These are phyloP conservation scores for Verbena officinalis DNA, from an alignment of 257 asterid species.

Conservation along the genomic window DNA sequence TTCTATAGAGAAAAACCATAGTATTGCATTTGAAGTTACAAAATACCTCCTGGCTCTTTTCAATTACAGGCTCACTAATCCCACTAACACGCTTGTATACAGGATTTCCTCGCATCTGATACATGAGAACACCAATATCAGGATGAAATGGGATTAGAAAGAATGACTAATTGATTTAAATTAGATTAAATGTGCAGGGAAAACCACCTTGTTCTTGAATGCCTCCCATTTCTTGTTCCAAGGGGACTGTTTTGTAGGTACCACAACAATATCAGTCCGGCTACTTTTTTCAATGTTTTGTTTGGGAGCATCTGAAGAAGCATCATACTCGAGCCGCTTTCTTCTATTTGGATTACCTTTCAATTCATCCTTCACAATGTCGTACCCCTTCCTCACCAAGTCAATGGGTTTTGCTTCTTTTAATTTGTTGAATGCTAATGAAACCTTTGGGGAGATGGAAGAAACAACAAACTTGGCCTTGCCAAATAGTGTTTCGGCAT, in stretches of 20 bases:
- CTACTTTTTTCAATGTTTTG: constrained; percentile 68
- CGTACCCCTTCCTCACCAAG: constrained; percentile 76
- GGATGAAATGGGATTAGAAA: constrained; percentile 3
- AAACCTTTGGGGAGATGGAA: constrained; percentile 61
- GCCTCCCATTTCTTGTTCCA: constrained; percentile 89
- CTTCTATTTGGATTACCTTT: constrained; percentile 80
- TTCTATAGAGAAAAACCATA: constrained; percentile 6
- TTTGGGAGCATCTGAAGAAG: constrained; percentile 48
- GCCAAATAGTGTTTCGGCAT: constrained; percentile 61
- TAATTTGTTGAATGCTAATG: constrained; percentile 64
- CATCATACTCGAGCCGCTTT: constrained; percentile 72
- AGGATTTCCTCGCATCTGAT: constrained; percentile 80
- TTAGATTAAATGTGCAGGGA: constrained; percentile 3
- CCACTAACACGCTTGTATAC: constrained; percentile 70
- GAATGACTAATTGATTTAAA: constrained; percentile 1
- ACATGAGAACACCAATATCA: constrained; percentile 24
- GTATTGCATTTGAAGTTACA: constrained; percentile 14
- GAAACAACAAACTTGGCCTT: constrained; percentile 67
- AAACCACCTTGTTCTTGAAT: constrained; percentile 72
- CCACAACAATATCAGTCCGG: constrained; percentile 73
- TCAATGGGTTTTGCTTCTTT: constrained; percentile 87
- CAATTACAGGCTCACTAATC: constrained; percentile 77
- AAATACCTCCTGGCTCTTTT: constrained; percentile 86
- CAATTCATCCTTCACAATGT: constrained; percentile 76
- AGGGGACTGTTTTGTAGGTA: constrained; percentile 69